Percentiles rank a stretch among this genome's conserved stretches.
These are phyloP conservation scores for Arxiozyma heterogenica DNA, from an alignment of 1,139 yeast genomes.

Conservation along the genomic window DNA sequence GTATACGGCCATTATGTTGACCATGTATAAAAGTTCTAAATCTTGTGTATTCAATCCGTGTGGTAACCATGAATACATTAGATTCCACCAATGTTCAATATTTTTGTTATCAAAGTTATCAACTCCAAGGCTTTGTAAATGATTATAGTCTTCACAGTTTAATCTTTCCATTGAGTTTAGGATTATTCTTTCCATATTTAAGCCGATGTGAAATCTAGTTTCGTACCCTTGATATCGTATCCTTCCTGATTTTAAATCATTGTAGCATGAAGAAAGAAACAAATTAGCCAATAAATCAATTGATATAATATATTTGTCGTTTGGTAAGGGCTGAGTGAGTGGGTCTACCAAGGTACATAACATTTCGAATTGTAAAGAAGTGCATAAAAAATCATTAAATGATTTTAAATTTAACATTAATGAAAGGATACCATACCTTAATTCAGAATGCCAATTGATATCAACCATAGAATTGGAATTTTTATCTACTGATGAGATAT, in stretches of 20 bases:
- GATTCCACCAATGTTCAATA: slow-evolving; percentile 34
- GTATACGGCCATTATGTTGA: slow-evolving; percentile 42
- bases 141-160: slow-evolving; percentile 42
- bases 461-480: slow-evolving; percentile 1
- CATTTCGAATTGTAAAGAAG: slow-evolving; percentile 14
- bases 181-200: slow-evolving; percentile 38
- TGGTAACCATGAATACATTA: slow-evolving; percentile 48
- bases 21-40: slow-evolving; percentile 43
- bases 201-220: slow-evolving; percentile 35
- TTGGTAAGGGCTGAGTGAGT: slow-evolving; percentile 57
- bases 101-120: slow-evolving; percentile 19
- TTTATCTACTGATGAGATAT: not conserved
- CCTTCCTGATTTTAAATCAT: not conserved
- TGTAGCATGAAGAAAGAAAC: slow-evolving; percentile 28
- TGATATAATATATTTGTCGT: slow-evolving; percentile 44
- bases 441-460: slow-evolving; percentile 16
- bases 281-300: slow-evolving; percentile 46
- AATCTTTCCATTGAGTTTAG: slow-evolving; percentile 36
- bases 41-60: slow-evolving; percentile 32
- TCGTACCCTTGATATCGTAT: not conserved
- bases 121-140: slow-evolving; percentile 19
- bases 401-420: slow-evolving; percentile 7
- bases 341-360: slow-evolving; percentile 48
- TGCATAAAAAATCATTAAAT: slow-evolving; percentile 6
- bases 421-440: slow-evolving; percentile 8